Percentiles rank a stretch among this genome's conserved stretches.
Conservation (phyloP, 768 basidiomycete genomes). For the Leccinum fibrillosum region DNA sequence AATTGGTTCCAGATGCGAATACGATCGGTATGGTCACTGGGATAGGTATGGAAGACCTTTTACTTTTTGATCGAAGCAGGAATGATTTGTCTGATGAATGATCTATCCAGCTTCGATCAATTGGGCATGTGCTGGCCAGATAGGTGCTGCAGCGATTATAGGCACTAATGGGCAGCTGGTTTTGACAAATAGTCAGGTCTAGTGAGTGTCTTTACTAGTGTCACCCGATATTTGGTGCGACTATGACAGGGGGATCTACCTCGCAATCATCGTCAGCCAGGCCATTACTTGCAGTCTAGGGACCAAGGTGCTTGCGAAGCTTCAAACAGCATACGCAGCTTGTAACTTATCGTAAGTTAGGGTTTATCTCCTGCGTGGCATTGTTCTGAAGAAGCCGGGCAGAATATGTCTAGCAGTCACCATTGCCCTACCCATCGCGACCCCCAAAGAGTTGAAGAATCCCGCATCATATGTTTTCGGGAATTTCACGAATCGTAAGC, state of each 20-base stretch:
- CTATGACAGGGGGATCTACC: conserved; percentile 53
- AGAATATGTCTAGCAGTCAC: conserved; percentile 29
- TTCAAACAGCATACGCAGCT: conserved; percentile 53
- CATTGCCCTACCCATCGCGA: conserved; percentile 60
- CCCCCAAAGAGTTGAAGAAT: conserved; percentile 59
- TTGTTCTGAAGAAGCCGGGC: not conserved
- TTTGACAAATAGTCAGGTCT: conserved; percentile 38
- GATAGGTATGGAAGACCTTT: conserved; percentile 20
- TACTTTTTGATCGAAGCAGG: not conserved
- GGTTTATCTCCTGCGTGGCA: not conserved
- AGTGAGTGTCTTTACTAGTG: conserved; percentile 39
- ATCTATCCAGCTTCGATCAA: conserved; percentile 48
- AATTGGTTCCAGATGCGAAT: conserved; percentile 50
- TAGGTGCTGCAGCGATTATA: conserved; percentile 63
- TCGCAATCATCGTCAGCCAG: conserved; percentile 56
- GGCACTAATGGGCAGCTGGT: conserved; percentile 36
- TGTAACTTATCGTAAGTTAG: conserved; percentile 37
- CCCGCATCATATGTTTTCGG: conserved; percentile 57
- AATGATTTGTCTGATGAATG: conserved; percentile 29
- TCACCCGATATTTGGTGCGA: conserved; percentile 34
- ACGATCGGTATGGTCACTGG: conserved; percentile 47
- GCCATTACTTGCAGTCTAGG: conserved; percentile 63
- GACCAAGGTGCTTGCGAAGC: conserved; percentile 57
- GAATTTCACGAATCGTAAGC: conserved; percentile 54
- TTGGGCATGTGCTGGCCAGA: conserved; percentile 60